A percentile compares a stretch with the other conserved stretches of the same genome.
Evolutionary conservation across 805 yeast species (phyloP).

Genomic region (Metschnikowia drakensbergensis): DNA sequence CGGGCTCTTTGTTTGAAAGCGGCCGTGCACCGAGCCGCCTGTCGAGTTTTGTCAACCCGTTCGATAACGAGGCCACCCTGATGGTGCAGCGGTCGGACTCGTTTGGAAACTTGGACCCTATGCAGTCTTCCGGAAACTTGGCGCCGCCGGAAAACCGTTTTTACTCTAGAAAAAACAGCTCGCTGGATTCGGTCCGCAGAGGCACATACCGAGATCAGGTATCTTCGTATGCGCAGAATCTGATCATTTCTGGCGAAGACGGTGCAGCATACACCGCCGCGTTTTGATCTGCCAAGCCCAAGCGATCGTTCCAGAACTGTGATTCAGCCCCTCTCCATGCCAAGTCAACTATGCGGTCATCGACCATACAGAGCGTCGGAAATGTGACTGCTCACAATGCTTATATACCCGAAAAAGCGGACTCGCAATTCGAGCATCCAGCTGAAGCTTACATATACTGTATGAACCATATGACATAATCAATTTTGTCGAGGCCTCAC

Average conservation of each 20-base stretch:
- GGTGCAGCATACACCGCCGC: neutral
- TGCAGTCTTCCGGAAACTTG: neutral
- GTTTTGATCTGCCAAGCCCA: neutral
- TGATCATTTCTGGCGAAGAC: neutral
- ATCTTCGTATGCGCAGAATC: neutral
- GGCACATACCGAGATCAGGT: neutral
- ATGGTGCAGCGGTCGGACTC: neutral
- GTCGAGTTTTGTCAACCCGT: conserved; percentile 10
- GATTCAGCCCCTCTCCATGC: neutral
- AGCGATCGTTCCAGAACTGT: too few species aligned
- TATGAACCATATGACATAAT: neutral
- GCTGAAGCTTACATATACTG: neutral
- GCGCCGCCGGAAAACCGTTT: neutral
- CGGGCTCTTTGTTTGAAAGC: conserved; percentile 2
- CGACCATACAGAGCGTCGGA: neutral
- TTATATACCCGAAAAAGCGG: conserved; percentile 2
- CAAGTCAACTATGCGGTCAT: neutral
- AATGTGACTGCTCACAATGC: neutral
- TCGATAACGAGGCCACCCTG: conserved; percentile 6
- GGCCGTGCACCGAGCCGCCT: conserved; percentile 3
- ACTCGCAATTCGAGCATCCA: neutral
- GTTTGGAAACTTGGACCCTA: neutral
- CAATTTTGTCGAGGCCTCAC: conserved; percentile 58
- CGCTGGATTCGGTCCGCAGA: conserved; percentile 1
- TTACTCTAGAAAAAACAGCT: neutral